Conservation (phyloP, 176 grass and related monocot species). For the Canna indica region DNA sequence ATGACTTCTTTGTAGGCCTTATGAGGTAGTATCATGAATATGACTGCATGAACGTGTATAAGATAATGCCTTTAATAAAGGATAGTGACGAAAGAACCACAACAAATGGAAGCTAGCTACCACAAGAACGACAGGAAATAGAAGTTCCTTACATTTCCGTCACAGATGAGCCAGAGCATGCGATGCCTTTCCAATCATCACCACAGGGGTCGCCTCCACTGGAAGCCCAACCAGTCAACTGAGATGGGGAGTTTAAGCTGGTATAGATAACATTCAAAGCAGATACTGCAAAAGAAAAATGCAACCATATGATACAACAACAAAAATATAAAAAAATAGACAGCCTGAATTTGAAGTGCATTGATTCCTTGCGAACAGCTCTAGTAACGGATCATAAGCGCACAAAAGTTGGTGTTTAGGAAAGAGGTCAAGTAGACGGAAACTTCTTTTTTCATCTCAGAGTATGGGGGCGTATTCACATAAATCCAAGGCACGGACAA, state of each 20-base stretch:
- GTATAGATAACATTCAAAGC: constrained; percentile 76
- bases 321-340: neutral
- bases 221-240: constrained; percentile 48
- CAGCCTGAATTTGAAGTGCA: neutral
- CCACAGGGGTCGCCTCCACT: constrained; percentile 76
- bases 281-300: constrained; percentile 34
- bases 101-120: neutral
- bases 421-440: neutral
- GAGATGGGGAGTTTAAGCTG: constrained; percentile 59
- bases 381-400: neutral
- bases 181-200: constrained; percentile 53
- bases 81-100: neutral
- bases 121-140: neutral
- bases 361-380: no score
- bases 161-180: constrained; percentile 65
- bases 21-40: neutral
- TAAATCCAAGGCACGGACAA: neutral
- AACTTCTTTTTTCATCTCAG: neutral
- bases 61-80: neutral
- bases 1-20: neutral
- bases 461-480: neutral
- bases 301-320: neutral
- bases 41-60: neutral
- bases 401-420: neutral
- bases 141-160: constrained; percentile 60